Conservation (phyloP, 257 asterid species). For the Echites panduratus region DNA sequence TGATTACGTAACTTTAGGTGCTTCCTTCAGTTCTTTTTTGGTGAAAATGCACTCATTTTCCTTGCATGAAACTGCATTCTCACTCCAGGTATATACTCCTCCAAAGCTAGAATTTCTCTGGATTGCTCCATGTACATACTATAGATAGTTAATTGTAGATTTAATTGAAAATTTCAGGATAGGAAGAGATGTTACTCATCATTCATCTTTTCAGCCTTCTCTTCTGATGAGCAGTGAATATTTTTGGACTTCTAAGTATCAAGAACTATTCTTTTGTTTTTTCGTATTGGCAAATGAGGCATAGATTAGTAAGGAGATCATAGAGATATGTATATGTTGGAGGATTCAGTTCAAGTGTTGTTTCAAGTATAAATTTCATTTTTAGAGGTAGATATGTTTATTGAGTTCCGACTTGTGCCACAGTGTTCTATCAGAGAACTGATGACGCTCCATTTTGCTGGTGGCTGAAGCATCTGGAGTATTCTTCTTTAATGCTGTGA, state of each 20-base stretch:
- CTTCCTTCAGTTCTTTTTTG: background rate
- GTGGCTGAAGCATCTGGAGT: background rate
- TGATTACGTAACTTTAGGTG: too few species aligned
- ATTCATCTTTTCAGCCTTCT: background rate
- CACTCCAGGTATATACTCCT: background rate
- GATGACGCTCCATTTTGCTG: background rate
- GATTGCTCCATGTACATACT: background rate
- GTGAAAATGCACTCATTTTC: background rate
- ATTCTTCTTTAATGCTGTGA: background rate
- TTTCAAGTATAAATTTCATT: background rate
- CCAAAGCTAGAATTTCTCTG: background rate
- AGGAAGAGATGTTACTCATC: background rate
- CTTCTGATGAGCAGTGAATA: background rate
- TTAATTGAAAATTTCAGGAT: background rate
- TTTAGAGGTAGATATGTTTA: background rate
- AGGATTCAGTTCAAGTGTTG: background rate
- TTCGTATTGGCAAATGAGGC: background rate
- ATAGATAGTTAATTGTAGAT: background rate
- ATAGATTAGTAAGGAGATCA: background rate
- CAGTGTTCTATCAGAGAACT: slow-evolving; percentile 6
- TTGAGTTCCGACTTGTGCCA: background rate
- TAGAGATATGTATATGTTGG: background rate
- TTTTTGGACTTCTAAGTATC: background rate
- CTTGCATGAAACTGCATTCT: background rate
- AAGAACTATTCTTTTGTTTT: background rate